A percentile compares a stretch with the other conserved stretches of the same genome.
phyloP scores from a whole-genome alignment of 352 stramenopile species.

The Globisporangium heterothallicum region DNA sequence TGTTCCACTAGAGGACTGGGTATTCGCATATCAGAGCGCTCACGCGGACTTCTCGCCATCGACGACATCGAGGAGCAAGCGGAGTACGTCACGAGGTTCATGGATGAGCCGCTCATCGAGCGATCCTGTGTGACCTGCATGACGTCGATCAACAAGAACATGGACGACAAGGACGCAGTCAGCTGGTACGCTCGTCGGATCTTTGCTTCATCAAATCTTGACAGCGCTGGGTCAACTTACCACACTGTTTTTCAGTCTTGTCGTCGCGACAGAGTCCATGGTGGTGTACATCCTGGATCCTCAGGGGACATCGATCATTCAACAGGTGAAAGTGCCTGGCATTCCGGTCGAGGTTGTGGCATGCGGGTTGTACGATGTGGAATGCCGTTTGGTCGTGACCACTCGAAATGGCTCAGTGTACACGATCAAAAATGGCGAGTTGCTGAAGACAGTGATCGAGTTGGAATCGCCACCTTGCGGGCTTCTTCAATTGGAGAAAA shows the following conservation, averaged over 20 bases:
- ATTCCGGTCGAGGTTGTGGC: conserved; percentile 76
- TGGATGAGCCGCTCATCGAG: conserved; percentile 73
- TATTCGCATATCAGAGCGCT: conserved; percentile 65
- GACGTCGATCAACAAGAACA: conserved; percentile 86
- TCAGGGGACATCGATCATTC: conserved; percentile 63
- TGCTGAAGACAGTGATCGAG: conserved; percentile 84
- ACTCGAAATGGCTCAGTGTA: conserved; percentile 84
- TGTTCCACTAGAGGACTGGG: conserved; percentile 35
- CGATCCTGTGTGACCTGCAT: conserved; percentile 81
- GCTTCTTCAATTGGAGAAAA: conserved; percentile 76
- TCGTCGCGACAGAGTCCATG: conserved; percentile 81
- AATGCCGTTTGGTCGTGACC: conserved; percentile 82
- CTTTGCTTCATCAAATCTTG: neutral
- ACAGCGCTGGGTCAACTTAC: neutral
- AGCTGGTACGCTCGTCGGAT: conserved; percentile 47
- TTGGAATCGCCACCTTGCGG: conserved; percentile 74
- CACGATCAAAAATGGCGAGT: conserved; percentile 89
- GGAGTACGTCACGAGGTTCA: conserved; percentile 76
- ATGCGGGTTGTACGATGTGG: conserved; percentile 70
- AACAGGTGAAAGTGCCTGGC: conserved; percentile 63
- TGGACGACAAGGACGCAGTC: conserved; percentile 75
- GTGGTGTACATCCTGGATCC: conserved; percentile 78
- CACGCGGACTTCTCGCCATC: conserved; percentile 65
- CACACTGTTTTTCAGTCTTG: conserved; percentile 31
- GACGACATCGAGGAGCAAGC: conserved; percentile 80